Percentiles rank a stretch among this genome's conserved stretches.
phyloP scores from a whole-genome alignment of 2,329 filamentous ascomycete species.

The Cercospora citrullina region DNA sequence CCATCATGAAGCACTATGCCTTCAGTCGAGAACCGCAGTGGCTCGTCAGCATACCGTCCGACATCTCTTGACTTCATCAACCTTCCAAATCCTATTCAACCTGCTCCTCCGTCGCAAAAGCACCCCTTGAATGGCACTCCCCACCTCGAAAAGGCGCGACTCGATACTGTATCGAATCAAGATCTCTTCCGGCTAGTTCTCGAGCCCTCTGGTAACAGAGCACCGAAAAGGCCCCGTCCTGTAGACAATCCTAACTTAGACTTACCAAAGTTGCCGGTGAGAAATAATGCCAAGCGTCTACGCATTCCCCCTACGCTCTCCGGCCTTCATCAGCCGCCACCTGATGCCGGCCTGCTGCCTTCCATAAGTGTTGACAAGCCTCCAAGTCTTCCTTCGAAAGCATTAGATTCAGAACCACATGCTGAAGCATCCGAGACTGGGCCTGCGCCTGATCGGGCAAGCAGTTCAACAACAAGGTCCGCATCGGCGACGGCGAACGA shows the following conservation, averaged over 20 bases:
- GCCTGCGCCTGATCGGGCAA: background rate
- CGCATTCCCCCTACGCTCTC: conserved; percentile 55
- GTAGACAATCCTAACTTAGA: conserved; percentile 26
- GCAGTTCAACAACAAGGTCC: conserved; percentile 19
- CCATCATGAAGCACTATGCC: conserved; percentile 15
- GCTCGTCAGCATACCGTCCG: conserved; percentile 28
- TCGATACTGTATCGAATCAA: conserved; percentile 32
- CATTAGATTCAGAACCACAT: background rate
- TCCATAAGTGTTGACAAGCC: conserved; percentile 51
- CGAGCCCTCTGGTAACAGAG: conserved; percentile 37
- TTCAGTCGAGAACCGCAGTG: conserved; percentile 13
- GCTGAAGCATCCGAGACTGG: background rate
- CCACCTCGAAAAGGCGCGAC: conserved; percentile 27
- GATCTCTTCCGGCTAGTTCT: conserved; percentile 33
- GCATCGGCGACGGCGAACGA: conserved; percentile 34
- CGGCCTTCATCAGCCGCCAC: conserved; percentile 63
- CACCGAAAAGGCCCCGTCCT: conserved; percentile 32
- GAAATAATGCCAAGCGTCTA: conserved; percentile 37
- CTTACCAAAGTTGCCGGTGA: conserved; percentile 42
- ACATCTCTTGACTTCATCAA: conserved; percentile 40
- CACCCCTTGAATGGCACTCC: conserved; percentile 39
- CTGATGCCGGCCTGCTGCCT: conserved; percentile 61
- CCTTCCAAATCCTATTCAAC: conserved; percentile 41
- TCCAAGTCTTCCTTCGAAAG: conserved; percentile 18
- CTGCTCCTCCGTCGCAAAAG: conserved; percentile 37